Evolutionary conservation across 2,329 filamentous ascomycete genomes (phyloP).

Genomic region (Aspergillus pseudoterreus): DNA sequence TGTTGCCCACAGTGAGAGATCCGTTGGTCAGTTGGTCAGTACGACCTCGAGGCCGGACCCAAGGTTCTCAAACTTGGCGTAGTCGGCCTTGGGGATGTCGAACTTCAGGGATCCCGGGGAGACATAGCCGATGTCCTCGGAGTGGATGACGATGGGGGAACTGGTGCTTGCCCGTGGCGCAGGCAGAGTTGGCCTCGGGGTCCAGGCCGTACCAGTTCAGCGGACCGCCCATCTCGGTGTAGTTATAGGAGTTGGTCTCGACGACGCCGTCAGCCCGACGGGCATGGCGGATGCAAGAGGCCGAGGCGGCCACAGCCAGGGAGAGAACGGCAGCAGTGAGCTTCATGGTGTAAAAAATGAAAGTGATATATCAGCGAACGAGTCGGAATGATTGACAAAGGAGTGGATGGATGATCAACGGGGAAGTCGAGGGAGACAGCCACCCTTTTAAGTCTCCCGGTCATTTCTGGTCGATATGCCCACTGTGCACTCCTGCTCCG

Average conservation of each 20-base stretch:
- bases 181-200: conserved; percentile 41
- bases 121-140: conserved; percentile 14
- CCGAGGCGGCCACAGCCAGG: neutral
- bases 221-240: conserved; percentile 40
- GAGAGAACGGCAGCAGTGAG: neutral
- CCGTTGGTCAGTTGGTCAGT: conserved; percentile 52
- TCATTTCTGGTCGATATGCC: no score
- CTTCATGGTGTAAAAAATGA: neutral
- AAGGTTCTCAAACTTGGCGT: conserved; percentile 43
- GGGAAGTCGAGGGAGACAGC: no score
- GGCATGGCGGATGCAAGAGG: neutral
- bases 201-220: conserved; percentile 52
- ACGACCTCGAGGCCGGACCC: conserved; percentile 49
- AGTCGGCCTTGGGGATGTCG: conserved; percentile 17
- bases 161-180: conserved; percentile 50
- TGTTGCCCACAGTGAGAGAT: conserved; percentile 40
- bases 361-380: no score
- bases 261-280: neutral
- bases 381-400: no score
- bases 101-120: conserved; percentile 15
- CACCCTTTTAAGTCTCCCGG: no score
- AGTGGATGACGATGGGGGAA: conserved; percentile 56
- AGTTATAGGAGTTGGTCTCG: conserved; percentile 1
- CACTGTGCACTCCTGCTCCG: no score
- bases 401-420: no score